Percentiles rank a stretch among this genome's conserved stretches.
These are phyloP conservation scores for Candida adriatica DNA, from an alignment of 805 yeast species.

Conservation along the genomic window DNA sequence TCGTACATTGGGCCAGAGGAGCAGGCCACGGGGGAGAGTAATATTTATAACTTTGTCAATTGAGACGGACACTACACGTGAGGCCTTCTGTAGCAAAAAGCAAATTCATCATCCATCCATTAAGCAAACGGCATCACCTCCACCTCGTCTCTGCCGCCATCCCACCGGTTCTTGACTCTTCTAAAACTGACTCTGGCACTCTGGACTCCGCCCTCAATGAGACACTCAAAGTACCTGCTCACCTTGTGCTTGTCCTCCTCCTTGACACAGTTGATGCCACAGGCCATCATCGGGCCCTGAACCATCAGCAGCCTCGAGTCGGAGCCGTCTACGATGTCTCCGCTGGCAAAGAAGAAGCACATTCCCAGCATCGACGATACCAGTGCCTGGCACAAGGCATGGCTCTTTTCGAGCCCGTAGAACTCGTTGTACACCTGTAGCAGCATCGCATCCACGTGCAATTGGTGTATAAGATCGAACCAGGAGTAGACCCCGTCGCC, in stretches of 20 bases:
- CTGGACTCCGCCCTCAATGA: conserved; percentile 15
- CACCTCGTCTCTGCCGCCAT: conserved; percentile 10
- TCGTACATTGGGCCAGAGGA: conserved; percentile 10
- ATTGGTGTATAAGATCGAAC: conserved; percentile 24
- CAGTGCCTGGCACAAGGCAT: conserved; percentile 13
- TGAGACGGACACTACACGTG: no score
- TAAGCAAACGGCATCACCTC: conserved; percentile 19
- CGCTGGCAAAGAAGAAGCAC: conserved; percentile 14
- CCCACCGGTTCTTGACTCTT: conserved; percentile 16
- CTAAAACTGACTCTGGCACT: conserved; percentile 16
- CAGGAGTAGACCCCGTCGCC: conserved; percentile 17
- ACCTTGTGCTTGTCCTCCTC: conserved; percentile 9
- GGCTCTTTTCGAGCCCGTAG: conserved; percentile 27
- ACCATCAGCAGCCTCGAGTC: conserved; percentile 20
- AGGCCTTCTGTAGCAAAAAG: no score
- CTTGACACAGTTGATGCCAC: conserved; percentile 16
- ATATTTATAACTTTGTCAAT: background rate
- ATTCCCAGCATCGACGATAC: conserved; percentile 14
- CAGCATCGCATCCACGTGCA: conserved; percentile 30
- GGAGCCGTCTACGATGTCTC: conserved; percentile 3
- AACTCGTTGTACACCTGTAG: conserved; percentile 27
- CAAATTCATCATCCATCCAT: no score
- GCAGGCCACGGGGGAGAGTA: background rate
- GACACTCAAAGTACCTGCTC: conserved; percentile 10
- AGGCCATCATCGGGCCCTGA: conserved; percentile 18